phyloP scores from a whole-genome alignment of 1,139 yeast genomes.

The Candida sanyaensis region DNA sequence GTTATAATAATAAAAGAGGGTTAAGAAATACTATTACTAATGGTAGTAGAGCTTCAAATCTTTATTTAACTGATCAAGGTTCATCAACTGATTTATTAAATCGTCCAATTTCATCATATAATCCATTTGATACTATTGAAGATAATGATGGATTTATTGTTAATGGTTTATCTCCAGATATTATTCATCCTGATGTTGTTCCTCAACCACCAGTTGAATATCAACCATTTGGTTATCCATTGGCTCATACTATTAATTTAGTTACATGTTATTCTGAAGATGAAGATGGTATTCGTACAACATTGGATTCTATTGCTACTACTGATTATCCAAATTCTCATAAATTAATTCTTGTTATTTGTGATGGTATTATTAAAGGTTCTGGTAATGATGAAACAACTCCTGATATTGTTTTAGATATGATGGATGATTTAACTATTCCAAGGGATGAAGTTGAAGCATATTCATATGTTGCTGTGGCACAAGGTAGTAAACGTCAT shows the following conservation, averaged over 20 bases:
- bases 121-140: constrained; percentile 45
- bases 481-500: constrained; percentile 89
- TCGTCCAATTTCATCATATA: constrained; percentile 33
- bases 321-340: constrained; percentile 96
- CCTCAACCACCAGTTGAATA: constrained; percentile 89
- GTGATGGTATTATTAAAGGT: constrained; percentile 95
- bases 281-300: constrained; percentile 78
- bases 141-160: constrained; percentile 29
- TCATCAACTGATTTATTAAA: constrained; percentile 40
- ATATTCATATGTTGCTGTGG: constrained; percentile 90
- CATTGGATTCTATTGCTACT: constrained; percentile 87
- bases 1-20: constrained; percentile 18
- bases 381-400: constrained; percentile 85
- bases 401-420: constrained; percentile 81
- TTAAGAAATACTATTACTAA: constrained; percentile 3
- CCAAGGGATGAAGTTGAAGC: constrained; percentile 76
- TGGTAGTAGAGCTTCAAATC: constrained; percentile 18
- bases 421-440: constrained; percentile 83
- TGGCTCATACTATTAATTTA: constrained; percentile 79
- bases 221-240: constrained; percentile 86
- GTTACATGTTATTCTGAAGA: constrained; percentile 97
- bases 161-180: constrained; percentile 63
- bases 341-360: constrained; percentile 76
- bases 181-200: constrained; percentile 71
- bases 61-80: constrained; percentile 33